These are phyloP conservation scores for Penicillium sp. DNA, from an alignment of 2,329 filamentous ascomycete genomes.

Conservation along the genomic window DNA sequence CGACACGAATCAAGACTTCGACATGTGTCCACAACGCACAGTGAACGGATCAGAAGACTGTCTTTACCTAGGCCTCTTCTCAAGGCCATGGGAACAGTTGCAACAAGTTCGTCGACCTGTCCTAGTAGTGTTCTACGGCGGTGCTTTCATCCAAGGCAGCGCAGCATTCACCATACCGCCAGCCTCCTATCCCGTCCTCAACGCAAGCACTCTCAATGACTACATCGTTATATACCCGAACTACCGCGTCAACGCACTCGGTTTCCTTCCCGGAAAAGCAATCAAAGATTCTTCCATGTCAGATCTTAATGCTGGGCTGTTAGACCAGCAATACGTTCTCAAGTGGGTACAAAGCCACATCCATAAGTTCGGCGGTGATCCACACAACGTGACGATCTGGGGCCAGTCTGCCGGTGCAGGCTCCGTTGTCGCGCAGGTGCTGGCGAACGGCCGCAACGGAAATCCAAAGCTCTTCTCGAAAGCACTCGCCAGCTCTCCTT, in stretches of 20 bases:
- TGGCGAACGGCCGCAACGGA: constrained; percentile 48
- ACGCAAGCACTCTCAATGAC: constrained; percentile 52
- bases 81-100: constrained; percentile 52
- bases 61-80: constrained; percentile 60
- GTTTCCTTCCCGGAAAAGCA: constrained; percentile 52
- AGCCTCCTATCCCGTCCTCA: constrained; percentile 57
- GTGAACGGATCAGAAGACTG: constrained; percentile 61
- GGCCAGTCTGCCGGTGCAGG: constrained; percentile 59
- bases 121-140: constrained; percentile 60
- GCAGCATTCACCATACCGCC: constrained; percentile 57
- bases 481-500: constrained; percentile 54
- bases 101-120: constrained; percentile 49
- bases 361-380: constrained; percentile 54
- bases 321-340: constrained; percentile 54
- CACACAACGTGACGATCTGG: constrained; percentile 52
- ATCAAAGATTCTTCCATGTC: constrained; percentile 45
- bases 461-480: constrained; percentile 49
- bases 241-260: constrained; percentile 58
- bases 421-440: constrained; percentile 37
- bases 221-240: constrained; percentile 54
- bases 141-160: constrained; percentile 59
- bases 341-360: constrained; percentile 57
- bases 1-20: constrained; percentile 54
- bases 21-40: constrained; percentile 59
- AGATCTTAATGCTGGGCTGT: constrained; percentile 53